Percentiles rank a stretch among this genome's conserved stretches.
These are phyloP conservation scores for Ophiostoma himal-ulmi DNA, from an alignment of 2,329 filamentous ascomycete species.

Conservation along the genomic window DNA sequence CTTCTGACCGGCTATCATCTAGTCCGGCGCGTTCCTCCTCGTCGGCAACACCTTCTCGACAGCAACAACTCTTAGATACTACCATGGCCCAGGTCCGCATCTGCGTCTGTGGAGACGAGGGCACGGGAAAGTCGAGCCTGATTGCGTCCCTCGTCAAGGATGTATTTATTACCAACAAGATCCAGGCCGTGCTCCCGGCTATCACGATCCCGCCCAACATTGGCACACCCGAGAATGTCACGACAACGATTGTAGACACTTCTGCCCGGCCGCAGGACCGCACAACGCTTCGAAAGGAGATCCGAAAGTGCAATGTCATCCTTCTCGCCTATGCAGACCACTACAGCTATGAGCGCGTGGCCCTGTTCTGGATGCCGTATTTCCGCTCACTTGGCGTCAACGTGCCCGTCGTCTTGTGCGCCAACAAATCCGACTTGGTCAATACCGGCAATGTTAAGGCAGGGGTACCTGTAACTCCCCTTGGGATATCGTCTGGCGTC, in stretches of 20 bases:
- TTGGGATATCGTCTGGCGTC: not conserved
- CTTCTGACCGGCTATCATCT: too few species aligned
- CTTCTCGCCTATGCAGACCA: constrained; percentile 95
- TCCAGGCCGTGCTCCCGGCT: constrained; percentile 87
- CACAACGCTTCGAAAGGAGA: constrained; percentile 82
- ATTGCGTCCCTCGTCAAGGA: constrained; percentile 96
- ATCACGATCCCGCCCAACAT: constrained; percentile 92
- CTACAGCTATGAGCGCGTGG: constrained; percentile 97
- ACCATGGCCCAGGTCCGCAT: constrained; percentile 50
- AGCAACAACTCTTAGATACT: not conserved
- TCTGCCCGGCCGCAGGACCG: constrained; percentile 92
- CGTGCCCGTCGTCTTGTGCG: constrained; percentile 91
- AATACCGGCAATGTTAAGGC: not conserved
- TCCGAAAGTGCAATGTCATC: constrained; percentile 95
- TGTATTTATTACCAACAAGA: constrained; percentile 91
- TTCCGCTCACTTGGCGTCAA: constrained; percentile 98
- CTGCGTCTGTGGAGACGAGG: constrained; percentile 94
- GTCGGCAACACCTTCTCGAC: not conserved
- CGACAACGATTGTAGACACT: constrained; percentile 95
- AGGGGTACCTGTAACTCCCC: not conserved
- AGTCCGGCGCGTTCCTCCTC: too few species aligned
- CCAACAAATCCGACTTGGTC: constrained; percentile 87
- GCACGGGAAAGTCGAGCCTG: constrained; percentile 87
- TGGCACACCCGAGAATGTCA: constrained; percentile 92
- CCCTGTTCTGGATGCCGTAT: constrained; percentile 97